Evolutionary conservation across 345 rosid species (phyloP), one percentile per base, ranked within the genome.

Genomic region (Aquilaria yunnanensis): DNA sequence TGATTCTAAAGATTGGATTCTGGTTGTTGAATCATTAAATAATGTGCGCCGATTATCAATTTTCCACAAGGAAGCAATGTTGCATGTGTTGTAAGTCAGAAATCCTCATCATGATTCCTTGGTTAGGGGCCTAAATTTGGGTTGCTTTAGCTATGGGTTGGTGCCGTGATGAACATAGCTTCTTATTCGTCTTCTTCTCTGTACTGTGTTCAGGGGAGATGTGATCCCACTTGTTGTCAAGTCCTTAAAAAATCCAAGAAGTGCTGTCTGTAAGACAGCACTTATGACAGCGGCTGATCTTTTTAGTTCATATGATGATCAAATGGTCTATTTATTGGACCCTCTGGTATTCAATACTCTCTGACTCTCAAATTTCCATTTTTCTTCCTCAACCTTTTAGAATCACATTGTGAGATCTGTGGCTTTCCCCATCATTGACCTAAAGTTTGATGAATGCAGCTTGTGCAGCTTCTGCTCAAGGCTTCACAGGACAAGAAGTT

Each of bases 241-340:
- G 74, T 84, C 95, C 55, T 72, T 94, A 74, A 94, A 94, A 77
- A 94, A 90, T 76, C 99, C 99, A 51, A 88, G 97, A 79, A 90
- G 99, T 60, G 96, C 97, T 13, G 85, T 94, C 14, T 90, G 97
- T 74, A 94, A 94, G 83, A 94, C 96, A 34, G 96, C 97, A 67
- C 78, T 88, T 61, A 90, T 94, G 99, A 83, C 97, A 58, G 77
- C 91, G 63, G 79, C 91, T 41, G 97, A 94, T 72, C 76, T 94
- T 62, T 90, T 88, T 71, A 70, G 57, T 67, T 83, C 89, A n/a
- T 94, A 88, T 55, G 81, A 80, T 43, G 82, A 90, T 70, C 66
- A 70, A 61, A 73, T 90, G 43, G 80, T 85, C 67, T 95, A 88
- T 80, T 78, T 74, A 45, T 59, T 90, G 86, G 96, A 86, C 71